Percentiles rank a stretch among this genome's conserved stretches.
phyloP scores from a whole-genome alignment of 768 basidiomycete species.

The Boletus speciosus region DNA sequence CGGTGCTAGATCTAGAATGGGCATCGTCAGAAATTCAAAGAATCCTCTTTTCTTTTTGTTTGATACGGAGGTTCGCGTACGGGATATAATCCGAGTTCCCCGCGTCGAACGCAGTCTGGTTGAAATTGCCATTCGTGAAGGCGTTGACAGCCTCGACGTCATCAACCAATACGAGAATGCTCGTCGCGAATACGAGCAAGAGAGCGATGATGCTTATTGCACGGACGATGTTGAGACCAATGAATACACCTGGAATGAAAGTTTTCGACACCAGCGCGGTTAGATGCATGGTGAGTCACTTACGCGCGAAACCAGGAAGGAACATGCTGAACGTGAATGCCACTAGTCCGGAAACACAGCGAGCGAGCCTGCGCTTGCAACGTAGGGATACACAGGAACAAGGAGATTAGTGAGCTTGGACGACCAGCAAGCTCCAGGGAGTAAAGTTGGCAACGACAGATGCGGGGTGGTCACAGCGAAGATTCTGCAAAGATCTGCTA shows the following conservation, averaged over 20 bases:
- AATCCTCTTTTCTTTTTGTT: neutral
- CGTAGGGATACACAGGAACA: slow-evolving; percentile 1
- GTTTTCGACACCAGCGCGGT: neutral
- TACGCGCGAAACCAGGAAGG: slow-evolving; percentile 29
- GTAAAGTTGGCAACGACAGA: neutral
- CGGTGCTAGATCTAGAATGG: slow-evolving; percentile 59
- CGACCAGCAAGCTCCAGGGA: slow-evolving; percentile 25
- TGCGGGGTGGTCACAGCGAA: slow-evolving; percentile 1
- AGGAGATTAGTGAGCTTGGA: slow-evolving; percentile 13
- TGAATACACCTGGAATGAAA: slow-evolving; percentile 46
- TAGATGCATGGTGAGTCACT: neutral
- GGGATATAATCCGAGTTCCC: slow-evolving; percentile 78
- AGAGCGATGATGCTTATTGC: slow-evolving; percentile 73
- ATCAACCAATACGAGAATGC: slow-evolving; percentile 66
- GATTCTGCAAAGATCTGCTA: neutral
- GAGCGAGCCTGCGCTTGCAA: slow-evolving; percentile 24
- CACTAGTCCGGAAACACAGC: neutral
- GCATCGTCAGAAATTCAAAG: neutral
- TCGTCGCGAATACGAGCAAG: slow-evolving; percentile 76
- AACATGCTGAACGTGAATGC: slow-evolving; percentile 13
- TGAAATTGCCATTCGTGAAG: slow-evolving; percentile 44
- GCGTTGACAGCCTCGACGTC: slow-evolving; percentile 74
- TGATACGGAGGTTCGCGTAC: slow-evolving; percentile 37
- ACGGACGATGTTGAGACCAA: slow-evolving; percentile 76
- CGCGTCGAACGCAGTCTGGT: slow-evolving; percentile 35